Evolutionary conservation across 2,329 filamentous ascomycete genomes (phyloP).

Genomic region (Trichoderma sp.): DNA sequence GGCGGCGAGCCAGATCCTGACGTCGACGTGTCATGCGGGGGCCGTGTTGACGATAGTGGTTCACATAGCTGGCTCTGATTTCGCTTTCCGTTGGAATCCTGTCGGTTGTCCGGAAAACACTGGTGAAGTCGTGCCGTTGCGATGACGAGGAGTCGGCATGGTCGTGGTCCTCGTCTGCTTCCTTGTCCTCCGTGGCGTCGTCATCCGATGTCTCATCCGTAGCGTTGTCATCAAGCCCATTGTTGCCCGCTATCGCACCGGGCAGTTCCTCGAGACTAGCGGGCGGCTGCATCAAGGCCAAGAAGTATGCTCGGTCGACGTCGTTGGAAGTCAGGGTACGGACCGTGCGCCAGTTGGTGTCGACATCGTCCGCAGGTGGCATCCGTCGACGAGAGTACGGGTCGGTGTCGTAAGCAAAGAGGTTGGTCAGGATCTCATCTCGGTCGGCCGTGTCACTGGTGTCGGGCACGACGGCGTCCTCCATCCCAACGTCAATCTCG

Average conservation of each 20-base stretch:
- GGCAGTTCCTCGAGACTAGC: constrained; percentile 49
- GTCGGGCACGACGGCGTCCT: constrained; percentile 61
- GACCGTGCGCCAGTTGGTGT: constrained; percentile 43
- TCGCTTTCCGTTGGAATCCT: constrained; percentile 46
- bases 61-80: constrained; percentile 44
- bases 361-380: constrained; percentile 38
- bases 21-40: constrained; percentile 46
- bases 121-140: constrained; percentile 11
- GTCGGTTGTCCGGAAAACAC: constrained; percentile 23
- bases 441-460: constrained; percentile 62
- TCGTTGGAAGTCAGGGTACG: constrained; percentile 38
- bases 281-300: constrained; percentile 51
- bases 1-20: constrained; percentile 51
- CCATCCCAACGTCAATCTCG: constrained; percentile 61
- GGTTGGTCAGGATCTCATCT: constrained; percentile 60
- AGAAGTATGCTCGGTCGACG: constrained; percentile 47
- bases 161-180: constrained; percentile 34
- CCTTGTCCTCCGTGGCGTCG: constrained; percentile 34
- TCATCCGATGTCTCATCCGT: constrained; percentile 32
- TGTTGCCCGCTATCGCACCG: constrained; percentile 42
- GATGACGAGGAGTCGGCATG: not conserved
- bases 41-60: constrained; percentile 42
- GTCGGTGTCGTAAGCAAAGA: constrained; percentile 49
- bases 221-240: constrained; percentile 35
- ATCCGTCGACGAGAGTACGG: constrained; percentile 38